Conservation (phyloP, 2,329 filamentous ascomycete genomes). For the Sporothrix humicola region DNA sequence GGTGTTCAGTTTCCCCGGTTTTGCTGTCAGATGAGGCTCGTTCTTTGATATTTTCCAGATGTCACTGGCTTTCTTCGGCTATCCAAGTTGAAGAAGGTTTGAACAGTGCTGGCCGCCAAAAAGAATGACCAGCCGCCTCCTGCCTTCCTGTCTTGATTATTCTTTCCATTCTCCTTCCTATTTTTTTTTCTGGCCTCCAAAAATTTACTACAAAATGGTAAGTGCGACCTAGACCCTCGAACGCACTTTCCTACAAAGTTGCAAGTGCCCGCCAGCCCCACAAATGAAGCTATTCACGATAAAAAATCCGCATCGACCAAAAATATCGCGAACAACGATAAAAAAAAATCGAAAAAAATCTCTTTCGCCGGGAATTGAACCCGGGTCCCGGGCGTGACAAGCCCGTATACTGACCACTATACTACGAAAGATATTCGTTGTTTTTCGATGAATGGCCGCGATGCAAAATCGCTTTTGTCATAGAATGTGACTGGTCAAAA, state of each 20-base stretch:
- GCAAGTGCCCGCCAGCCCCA: no score
- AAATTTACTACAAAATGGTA: no score
- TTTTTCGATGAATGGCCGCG: neutral
- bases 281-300: neutral
- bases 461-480: neutral
- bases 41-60: no score
- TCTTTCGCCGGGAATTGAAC: constrained; percentile 27
- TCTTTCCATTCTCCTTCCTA: no score
- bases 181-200: no score
- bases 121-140: no score
- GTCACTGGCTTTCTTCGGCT: neutral
- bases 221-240: no score
- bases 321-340: neutral
- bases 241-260: no score
- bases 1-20: neutral
- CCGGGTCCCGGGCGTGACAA: constrained; percentile 24
- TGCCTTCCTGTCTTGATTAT: no score
- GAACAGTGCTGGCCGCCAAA: neutral
- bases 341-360: neutral
- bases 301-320: neutral
- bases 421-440: constrained; percentile 5
- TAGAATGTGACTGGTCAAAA: neutral
- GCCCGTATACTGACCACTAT: constrained; percentile 26
- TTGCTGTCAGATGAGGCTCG: constrained; percentile 11
- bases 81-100: no score